These are phyloP conservation scores for Irpex sp. DNA, from an alignment of 1,284 basidiomycete species.

Conservation along the genomic window DNA sequence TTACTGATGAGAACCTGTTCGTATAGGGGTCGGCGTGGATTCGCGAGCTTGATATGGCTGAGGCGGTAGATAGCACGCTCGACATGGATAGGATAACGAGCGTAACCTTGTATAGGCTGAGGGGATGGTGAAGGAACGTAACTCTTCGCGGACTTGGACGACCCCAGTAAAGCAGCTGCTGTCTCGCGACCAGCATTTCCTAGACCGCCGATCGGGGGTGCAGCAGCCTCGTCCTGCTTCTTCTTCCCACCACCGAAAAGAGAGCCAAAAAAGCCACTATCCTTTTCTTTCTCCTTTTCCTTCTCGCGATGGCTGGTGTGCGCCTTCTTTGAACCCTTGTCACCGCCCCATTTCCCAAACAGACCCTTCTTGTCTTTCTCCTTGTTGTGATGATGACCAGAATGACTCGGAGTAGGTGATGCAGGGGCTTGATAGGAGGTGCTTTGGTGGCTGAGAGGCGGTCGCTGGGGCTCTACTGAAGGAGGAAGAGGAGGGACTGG, in stretches of 20 bases:
- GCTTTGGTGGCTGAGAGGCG: constrained; percentile 23
- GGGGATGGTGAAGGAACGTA: constrained; percentile 61
- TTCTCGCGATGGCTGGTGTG: constrained; percentile 44
- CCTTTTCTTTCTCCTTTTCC: constrained; percentile 71
- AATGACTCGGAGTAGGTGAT: constrained; percentile 27
- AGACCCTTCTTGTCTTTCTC: constrained; percentile 77
- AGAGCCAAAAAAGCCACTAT: constrained; percentile 82
- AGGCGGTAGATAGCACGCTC: constrained; percentile 96
- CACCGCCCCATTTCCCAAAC: constrained; percentile 69
- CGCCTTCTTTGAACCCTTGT: constrained; percentile 50
- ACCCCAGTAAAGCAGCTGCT: constrained; percentile 78
- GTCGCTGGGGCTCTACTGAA: constrained; percentile 31
- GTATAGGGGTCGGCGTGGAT: constrained; percentile 92
- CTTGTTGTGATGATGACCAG: constrained; percentile 51
- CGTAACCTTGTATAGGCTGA: constrained; percentile 61
- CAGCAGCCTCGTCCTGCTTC: constrained; percentile 68
- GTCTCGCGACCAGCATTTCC: constrained; percentile 72
- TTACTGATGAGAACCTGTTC: constrained; percentile 99
- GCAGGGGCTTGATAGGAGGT: constrained; percentile 25
- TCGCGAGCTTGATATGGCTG: constrained; percentile 98
- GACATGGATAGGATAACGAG: constrained; percentile 95
- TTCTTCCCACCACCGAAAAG: constrained; percentile 82
- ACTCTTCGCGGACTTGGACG: constrained; percentile 74
- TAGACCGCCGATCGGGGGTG: constrained; percentile 43
- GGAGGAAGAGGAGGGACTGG: constrained; percentile 32